These are phyloP conservation scores for Rostrohypoxylon terebratum DNA, from an alignment of 495 filamentous ascomycete species.

Conservation along the genomic window DNA sequence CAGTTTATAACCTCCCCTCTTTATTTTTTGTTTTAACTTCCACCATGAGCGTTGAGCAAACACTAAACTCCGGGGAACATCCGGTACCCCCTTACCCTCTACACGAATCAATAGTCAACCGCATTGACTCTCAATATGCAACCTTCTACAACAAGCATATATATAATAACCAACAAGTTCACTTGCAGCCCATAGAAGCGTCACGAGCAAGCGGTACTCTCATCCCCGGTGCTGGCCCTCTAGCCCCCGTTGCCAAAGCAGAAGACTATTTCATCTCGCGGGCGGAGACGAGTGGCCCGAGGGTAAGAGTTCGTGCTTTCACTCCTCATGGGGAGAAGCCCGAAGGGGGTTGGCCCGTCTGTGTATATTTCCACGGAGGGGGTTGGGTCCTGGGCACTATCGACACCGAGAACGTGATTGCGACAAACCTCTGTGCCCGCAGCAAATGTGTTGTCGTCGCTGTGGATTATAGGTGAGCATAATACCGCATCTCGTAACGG, in stretches of 20 bases:
- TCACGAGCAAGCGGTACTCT: conserved; percentile 65
- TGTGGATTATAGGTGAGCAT: conserved; percentile 66
- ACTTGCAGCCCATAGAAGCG: conserved; percentile 65
- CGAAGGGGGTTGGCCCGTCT: conserved; percentile 64
- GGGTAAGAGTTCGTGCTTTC: conserved; percentile 61
- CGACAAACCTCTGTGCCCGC: conserved; percentile 64
- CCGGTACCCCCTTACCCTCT: conserved; percentile 66
- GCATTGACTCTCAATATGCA: conserved; percentile 65
- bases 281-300: conserved; percentile 60
- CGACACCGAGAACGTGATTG: conserved; percentile 69
- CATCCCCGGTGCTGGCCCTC: conserved; percentile 66
- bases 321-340: conserved; percentile 60
- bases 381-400: conserved; percentile 71
- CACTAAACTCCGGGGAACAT: conserved; percentile 12
- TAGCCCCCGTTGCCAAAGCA: conserved; percentile 62
- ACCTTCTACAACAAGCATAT: conserved; percentile 67
- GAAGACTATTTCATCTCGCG: conserved; percentile 61
- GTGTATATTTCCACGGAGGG: conserved; percentile 69
- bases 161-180: conserved; percentile 54
- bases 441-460: conserved; percentile 65
- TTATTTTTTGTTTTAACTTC: background rate
- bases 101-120: conserved; percentile 61
- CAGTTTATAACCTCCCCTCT: background rate
- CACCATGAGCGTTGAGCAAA: conserved; percentile 40
- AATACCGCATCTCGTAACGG: background rate